A percentile compares a stretch with the other conserved stretches of the same genome.
phyloP scores from a whole-genome alignment of 345 rosid genomes.

The Boechera divaricarpa region DNA sequence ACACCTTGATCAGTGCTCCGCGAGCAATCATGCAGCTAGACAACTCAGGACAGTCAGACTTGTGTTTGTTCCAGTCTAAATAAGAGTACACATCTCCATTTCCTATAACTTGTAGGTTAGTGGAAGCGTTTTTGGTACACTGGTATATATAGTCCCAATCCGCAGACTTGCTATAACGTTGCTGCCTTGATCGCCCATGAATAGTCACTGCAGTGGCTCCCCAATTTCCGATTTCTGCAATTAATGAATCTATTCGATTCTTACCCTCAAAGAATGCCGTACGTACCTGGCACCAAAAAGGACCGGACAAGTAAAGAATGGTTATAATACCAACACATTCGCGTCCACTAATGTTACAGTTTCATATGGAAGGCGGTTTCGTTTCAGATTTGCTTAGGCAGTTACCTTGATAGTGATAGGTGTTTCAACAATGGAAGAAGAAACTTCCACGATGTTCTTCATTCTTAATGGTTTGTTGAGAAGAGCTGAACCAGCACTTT shows the following conservation, averaged over 20 bases:
- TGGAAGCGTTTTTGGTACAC: conserved; percentile 69
- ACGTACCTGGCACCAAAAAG: conserved; percentile 65
- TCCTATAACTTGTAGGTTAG: conserved; percentile 71
- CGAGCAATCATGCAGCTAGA: conserved; percentile 93
- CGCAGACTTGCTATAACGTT: conserved; percentile 88
- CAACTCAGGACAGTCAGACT: conserved; percentile 77
- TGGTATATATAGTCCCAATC: conserved; percentile 90
- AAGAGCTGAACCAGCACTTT: conserved; percentile 95
- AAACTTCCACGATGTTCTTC: conserved; percentile 72
- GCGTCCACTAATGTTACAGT: conserved; percentile 13
- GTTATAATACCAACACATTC: conserved; percentile 9
- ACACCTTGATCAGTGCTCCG: conserved; percentile 87
- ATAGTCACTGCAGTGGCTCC: conserved; percentile 86
- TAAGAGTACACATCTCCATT: conserved; percentile 87
- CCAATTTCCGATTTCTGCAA: conserved; percentile 78
- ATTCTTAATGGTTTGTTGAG: conserved; percentile 81
- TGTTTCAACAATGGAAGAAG: conserved; percentile 73
- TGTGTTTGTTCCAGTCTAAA: conserved; percentile 85
- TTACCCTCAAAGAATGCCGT: conserved; percentile 86
- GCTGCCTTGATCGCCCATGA: conserved; percentile 96
- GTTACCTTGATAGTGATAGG: conserved; percentile 89
- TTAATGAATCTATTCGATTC: conserved; percentile 75
- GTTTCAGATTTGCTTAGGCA: conserved; percentile 13
- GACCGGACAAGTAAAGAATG: conserved; percentile 4
- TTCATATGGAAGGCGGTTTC: background rate